Evolutionary conservation across 768 basidiomycete species (phyloP).

Genomic region (Tylopilus plumbeoviolaceoides): DNA sequence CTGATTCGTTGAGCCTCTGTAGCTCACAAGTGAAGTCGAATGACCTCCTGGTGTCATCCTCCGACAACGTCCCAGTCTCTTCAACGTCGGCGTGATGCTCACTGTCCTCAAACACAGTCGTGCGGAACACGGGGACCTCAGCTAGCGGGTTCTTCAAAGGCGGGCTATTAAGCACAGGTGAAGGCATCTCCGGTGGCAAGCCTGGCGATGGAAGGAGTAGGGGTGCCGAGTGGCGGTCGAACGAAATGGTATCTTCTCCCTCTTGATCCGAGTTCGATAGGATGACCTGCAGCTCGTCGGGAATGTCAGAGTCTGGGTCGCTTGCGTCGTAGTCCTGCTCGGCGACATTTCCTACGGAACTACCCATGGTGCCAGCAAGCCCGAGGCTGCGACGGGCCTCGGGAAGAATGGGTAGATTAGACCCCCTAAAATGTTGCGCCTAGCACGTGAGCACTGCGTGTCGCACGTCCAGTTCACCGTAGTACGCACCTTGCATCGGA

Average conservation of each 20-base stretch:
- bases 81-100: too few species aligned
- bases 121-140: too few species aligned
- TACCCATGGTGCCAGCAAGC: slow-evolving; percentile 65
- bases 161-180: slow-evolving; percentile 28
- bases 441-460: neutral
- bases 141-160: slow-evolving; percentile 7
- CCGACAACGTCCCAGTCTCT: too few species aligned
- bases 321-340: slow-evolving; percentile 47
- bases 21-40: too few species aligned
- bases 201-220: slow-evolving; percentile 34
- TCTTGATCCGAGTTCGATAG: slow-evolving; percentile 41
- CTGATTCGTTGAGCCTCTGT: too few species aligned
- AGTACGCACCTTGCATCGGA: neutral
- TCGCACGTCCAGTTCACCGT: neutral
- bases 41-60: too few species aligned
- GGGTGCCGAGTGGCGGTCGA: slow-evolving; percentile 4
- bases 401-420: slow-evolving; percentile 41
- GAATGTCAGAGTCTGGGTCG: slow-evolving; percentile 78
- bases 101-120: too few species aligned
- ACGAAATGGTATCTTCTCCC: slow-evolving; percentile 39
- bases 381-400: slow-evolving; percentile 57
- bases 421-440: too few species aligned
- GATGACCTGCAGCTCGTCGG: slow-evolving; percentile 68
- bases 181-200: slow-evolving; percentile 39
- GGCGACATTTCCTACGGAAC: slow-evolving; percentile 45